Percentiles rank a stretch among this genome's conserved stretches.
Conservation (phyloP, 2,329 filamentous ascomycete species). For the Aspergillus fumigatiaffinis region DNA sequence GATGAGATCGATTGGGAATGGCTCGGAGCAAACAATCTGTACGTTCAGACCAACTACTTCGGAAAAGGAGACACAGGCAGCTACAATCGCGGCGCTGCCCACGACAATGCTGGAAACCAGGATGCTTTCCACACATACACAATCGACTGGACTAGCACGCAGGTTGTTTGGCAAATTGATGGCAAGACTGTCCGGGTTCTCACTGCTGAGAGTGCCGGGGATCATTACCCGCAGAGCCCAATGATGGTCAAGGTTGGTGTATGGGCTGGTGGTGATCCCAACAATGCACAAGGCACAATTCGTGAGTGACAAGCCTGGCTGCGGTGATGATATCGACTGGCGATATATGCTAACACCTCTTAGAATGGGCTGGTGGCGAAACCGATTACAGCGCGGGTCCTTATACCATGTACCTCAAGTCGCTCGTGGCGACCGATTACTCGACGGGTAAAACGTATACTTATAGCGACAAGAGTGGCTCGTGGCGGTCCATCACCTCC, state of each 20-base stretch:
- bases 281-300: conserved; percentile 77
- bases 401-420: conserved; percentile 79
- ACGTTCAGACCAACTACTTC: conserved; percentile 98
- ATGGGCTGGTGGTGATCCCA: conserved; percentile 86
- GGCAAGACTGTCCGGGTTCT: conserved; percentile 73
- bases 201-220: conserved; percentile 62
- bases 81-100: conserved; percentile 86
- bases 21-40: conserved; percentile 69
- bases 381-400: conserved; percentile 82
- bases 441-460: conserved; percentile 82
- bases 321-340: conserved; percentile 1
- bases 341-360: conserved; percentile 8
- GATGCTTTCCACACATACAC: conserved; percentile 77
- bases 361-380: conserved; percentile 76
- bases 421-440: conserved; percentile 78
- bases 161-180: conserved; percentile 84
- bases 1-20: conserved; percentile 99
- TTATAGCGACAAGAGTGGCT: conserved; percentile 74
- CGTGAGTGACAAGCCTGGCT: conserved; percentile 31
- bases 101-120: conserved; percentile 66
- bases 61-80: conserved; percentile 80
- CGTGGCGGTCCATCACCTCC: conserved; percentile 76
- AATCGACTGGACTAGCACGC: conserved; percentile 82
- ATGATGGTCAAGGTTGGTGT: conserved; percentile 91
- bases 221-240: conserved; percentile 88